Base-by-base conservation (phyloP, 345 rosid species). In the Mallotus nudiflorus region DNA sequence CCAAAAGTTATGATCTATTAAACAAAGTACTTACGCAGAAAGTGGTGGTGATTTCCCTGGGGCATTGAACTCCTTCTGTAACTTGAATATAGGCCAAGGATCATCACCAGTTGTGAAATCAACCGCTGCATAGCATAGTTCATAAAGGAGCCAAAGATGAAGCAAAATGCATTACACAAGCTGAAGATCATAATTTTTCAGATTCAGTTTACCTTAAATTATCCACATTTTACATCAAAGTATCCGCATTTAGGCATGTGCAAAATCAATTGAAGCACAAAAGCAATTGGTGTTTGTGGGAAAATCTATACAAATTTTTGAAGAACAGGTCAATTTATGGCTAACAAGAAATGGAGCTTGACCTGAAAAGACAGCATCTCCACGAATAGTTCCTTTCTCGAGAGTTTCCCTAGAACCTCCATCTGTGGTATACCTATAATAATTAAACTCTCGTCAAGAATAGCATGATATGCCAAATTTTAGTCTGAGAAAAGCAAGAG, bases 11-110 rank as follows among this genome's bases (percentile, higher is more conserved):
- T 42, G 19, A 33, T n/a, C 12, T 27, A 19, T 5, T 15, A 14
- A 60, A 20, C 6, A 67, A 42, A 67, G 76, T 68, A 79, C 91
- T 73, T 78, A 89, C 98, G 97, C 79, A 61, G 89, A 88, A 76
- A 94, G 94, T 39, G 98, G 93, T 58, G 98, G 98, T 48, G 97
- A 91, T 78, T 81, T 94, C 81, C 97, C 96, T 62, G 92, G 96
- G 72, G 90, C 82, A 84, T 94, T 94, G 80, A 82, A 94, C 85
- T 86, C 77, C 85, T 85, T 91, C 73, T 94, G 97, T 80, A 94
- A 64, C 74, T 82, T 76, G 84, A 94, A 94, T 73, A 88, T 85
- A 11, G 96, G 92, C 97, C 96, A 86, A 29, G 98, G 87, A 50
- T 88, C 89, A 42, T 75, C 90, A 62, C 93, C 96, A 42, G 96